Evolutionary conservation across 2,329 filamentous ascomycete genomes (phyloP).

Genomic region (Pseudogymnoascus verrucosus): DNA sequence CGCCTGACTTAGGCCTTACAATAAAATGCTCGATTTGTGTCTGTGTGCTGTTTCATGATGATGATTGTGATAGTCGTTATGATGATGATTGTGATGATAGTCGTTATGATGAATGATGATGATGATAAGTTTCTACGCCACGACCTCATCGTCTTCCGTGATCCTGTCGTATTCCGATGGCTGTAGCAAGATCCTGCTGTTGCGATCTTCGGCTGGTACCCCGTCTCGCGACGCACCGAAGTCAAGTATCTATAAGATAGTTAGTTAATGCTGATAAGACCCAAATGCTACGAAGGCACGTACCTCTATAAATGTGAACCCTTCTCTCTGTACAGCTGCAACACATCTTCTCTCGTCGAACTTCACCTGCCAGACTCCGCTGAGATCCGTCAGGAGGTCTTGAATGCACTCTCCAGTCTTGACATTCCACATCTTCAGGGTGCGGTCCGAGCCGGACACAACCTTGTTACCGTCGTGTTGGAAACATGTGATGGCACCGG

Average conservation of each 20-base stretch:
- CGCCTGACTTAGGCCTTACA: neutral
- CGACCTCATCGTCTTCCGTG: constrained; percentile 6
- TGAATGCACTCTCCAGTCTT: constrained; percentile 85
- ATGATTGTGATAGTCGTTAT: neutral
- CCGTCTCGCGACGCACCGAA: constrained; percentile 93
- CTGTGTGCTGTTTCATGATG: neutral
- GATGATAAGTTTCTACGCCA: neutral
- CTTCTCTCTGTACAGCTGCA: constrained; percentile 88
- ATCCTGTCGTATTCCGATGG: neutral
- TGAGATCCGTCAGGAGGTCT: constrained; percentile 85
- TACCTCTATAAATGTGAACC: constrained; percentile 92
- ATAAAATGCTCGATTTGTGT: neutral
- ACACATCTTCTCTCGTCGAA: constrained; percentile 95
- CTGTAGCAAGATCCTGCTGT: constrained; percentile 61
- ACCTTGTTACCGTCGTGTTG: constrained; percentile 96
- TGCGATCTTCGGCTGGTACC: constrained; percentile 66
- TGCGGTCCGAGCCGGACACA: constrained; percentile 90
- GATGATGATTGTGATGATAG: neutral
- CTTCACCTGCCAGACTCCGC: constrained; percentile 98
- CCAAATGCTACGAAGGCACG: constrained; percentile 29
- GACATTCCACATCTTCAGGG: constrained; percentile 98
- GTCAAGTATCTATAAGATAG: constrained; percentile 69
- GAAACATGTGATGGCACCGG: constrained; percentile 96
- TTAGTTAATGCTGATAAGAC: constrained; percentile 25
- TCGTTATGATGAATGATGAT: neutral